Evolutionary conservation across 23 red algal genomes (phyloP), one percentile per base, ranked within the genome.

Genomic region (Gracilariopsis chorda): DNA sequence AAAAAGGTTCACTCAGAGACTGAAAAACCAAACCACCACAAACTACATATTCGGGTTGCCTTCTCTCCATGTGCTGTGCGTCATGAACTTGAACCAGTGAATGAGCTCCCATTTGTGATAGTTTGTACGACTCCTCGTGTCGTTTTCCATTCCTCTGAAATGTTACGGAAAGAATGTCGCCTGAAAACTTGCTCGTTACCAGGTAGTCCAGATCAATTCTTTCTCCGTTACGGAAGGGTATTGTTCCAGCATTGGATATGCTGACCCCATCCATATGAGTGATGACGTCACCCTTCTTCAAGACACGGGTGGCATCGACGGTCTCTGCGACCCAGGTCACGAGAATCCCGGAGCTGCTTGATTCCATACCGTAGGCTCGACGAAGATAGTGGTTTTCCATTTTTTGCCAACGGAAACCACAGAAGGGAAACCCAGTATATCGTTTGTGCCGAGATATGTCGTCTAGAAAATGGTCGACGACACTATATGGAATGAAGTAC

Each of bases 381-480:
- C 96, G 80, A 23, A 98, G 47, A 62, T 83, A 64, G 28, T 42
- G 34, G 21, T 98, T 98, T 69, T 98, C 96, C 82, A 98, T 55
- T 47, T 48, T 74, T 58, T 94, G 92, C 80, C 88, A 94, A 33
- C 85, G 75, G 73, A 98, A 92, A 9, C 96, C 96, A 51, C 64
- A 64, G 34, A 84, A 92, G 24, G 91, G 93, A 46, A 98, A 98
- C 29, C 96, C 93, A 20, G 93, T 98, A 77, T 98, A 95, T 53
- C 69, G 60, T 41, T 89, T 61, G 77, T 98, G 82, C 33, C 71
- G 42, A 14, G 61, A 70, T 39, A 94, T 82, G 41, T 98, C 96
- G 36, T 92, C 83, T 8, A 98, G 83, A 90, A 98, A 98, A 82
- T 98, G 93, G 28, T 95, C 33, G 36, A 98, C 94, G 1, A 98